Evolutionary conservation across 2,329 filamentous ascomycete species (phyloP), one percentile per base, ranked within the genome.

Genomic region (Niveomyces coronatus): DNA sequence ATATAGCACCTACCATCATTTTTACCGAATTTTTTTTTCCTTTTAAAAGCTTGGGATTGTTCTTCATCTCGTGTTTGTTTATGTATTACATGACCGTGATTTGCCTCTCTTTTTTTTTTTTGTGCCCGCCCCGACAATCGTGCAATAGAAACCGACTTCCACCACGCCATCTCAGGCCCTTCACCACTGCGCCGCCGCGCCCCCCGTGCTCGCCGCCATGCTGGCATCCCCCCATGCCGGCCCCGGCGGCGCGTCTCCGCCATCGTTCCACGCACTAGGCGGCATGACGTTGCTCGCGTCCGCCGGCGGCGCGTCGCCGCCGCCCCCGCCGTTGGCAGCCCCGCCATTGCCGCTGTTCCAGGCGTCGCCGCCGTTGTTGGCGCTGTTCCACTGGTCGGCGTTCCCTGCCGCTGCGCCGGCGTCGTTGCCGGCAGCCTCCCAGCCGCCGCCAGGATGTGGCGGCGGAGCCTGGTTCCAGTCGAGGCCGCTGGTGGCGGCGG

Each of bases 191-290:
- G 49, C 42, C 3, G 47, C 45, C n/a, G 40, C 14, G 1, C 58
- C 58, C 1, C 47, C 31, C 0, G 59, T 58, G n/a, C 52, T 52
- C 7, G 45, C 55, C 15, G 58, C 58, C 41, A 53, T 49, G 4
- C 46, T 47, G 0, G 39, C 3, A 44, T 62, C 58, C 13, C 41
- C 53, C 58, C 57, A 62, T 0, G 42, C n/a, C 3, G 45, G 40
- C 4, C 20, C n/a, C 5, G 42, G 33, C 5, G 10, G 9, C n/a
- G 10, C 3, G 45, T 39, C 4, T 20, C n/a, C 5, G 42, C 32
- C 5, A 11, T 10, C n/a, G 10, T 33, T 18, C 3, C 49, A 35
- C 8, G 40, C 19, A 1, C 48, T 43, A 5, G 44, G 44, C 55
- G 58, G 58, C 54, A 59, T 58, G 20, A 55, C 47, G 20, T 54